phyloP scores from a whole-genome alignment of 441 rosid species.

The Biscutella laevigata region DNA sequence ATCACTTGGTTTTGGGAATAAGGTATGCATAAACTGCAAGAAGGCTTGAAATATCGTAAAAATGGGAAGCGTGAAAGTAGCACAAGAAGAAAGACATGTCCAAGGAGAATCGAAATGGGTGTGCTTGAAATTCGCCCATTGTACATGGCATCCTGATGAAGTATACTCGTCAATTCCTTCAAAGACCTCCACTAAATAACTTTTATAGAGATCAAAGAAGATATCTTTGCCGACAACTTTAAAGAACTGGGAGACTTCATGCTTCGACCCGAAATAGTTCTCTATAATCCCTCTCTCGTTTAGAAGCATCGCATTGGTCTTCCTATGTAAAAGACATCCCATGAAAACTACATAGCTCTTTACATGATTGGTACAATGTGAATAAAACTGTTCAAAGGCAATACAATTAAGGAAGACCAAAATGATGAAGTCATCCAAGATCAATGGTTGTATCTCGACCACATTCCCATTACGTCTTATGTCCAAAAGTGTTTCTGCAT shows the following conservation, averaged over 20 bases:
- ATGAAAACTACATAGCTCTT: conserved; percentile 44
- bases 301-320: conserved; percentile 38
- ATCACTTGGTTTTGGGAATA: too few species aligned
- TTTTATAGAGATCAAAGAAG: not conserved
- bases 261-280: conserved; percentile 26
- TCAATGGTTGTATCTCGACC: conserved; percentile 32
- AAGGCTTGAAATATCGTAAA: conserved; percentile 31
- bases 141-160: not conserved
- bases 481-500: conserved; percentile 28
- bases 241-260: not conserved
- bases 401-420: conserved; percentile 43
- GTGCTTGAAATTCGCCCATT: conserved; percentile 21
- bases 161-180: not conserved
- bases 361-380: conserved; percentile 29
- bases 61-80: conserved; percentile 35
- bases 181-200: not conserved
- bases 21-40: too few species aligned
- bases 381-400: conserved; percentile 50
- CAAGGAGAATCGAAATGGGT: not conserved
- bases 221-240: not conserved
- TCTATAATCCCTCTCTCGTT: conserved; percentile 32
- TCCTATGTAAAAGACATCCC: conserved; percentile 36
- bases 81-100: conserved; percentile 36
- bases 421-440: conserved; percentile 38
- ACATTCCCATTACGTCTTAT: conserved; percentile 22